phyloP scores from a whole-genome alignment of 768 basidiomycete genomes.

The Boletellus sp. region DNA sequence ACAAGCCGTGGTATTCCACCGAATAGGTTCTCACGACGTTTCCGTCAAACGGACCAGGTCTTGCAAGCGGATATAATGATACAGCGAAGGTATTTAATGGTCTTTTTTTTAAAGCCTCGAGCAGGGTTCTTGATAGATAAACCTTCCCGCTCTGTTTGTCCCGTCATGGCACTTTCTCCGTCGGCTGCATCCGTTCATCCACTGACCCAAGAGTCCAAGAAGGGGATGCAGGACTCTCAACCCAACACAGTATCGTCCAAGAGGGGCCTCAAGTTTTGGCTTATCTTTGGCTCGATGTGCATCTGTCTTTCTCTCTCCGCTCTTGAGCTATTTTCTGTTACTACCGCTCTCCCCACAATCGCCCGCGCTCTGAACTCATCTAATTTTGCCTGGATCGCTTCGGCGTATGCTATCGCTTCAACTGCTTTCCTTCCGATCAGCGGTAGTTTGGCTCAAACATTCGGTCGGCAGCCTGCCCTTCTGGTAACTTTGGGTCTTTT shows the following conservation, averaged over 20 bases:
- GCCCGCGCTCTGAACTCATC: conserved; percentile 21
- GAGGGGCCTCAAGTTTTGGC: conserved; percentile 24
- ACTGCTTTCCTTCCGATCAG: conserved; percentile 38
- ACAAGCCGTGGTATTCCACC: no score
- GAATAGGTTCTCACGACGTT: no score
- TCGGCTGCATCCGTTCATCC: no score
- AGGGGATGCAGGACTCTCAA: not conserved
- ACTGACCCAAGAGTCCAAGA: not conserved
- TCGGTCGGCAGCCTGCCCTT: conserved; percentile 29
- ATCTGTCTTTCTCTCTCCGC: conserved; percentile 26
- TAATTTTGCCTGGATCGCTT: conserved; percentile 37
- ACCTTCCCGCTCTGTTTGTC: no score
- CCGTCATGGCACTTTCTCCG: no score
- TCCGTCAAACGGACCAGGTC: no score
- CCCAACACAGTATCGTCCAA: not conserved
- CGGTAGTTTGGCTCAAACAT: conserved; percentile 28
- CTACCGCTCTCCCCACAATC: conserved; percentile 35
- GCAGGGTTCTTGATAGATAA: no score
- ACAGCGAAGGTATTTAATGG: no score
- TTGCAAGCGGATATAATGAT: no score
- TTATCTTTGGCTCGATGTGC: conserved; percentile 26
- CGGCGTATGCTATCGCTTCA: conserved; percentile 34
- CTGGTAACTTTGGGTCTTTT: conserved; percentile 25
- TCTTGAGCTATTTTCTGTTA: conserved; percentile 25
- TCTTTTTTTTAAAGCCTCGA: no score